Evolutionary conservation across 352 stramenopile genomes (phyloP), one percentile per base, ranked within the genome.

Genomic region (Pythium aphanidermatum): DNA sequence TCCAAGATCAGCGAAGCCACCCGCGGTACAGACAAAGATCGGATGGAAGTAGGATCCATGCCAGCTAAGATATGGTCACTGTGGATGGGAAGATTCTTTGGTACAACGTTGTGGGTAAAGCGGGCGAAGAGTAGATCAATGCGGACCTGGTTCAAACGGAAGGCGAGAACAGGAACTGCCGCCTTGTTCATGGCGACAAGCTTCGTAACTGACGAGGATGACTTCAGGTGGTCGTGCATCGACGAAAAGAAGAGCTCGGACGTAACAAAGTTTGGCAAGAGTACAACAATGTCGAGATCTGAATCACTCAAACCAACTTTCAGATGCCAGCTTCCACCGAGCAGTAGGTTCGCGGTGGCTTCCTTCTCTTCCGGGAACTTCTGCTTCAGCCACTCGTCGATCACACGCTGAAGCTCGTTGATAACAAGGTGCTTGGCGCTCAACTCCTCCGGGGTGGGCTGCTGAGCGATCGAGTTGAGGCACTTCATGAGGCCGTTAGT

Each of bases 401-500:
- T 59, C 24, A 83, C 43, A 7, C 65, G 66, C 44, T 91, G 75
- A 24, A 94, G 54, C 28, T 92, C 79, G 19, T 78, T 71, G 58
- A 94, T 83, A 6, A 74, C 79, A 37, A 86, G 54, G 47, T 94
- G 79, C 57, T 92, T 92, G 34, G 50, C 60, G 31, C 59, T 76
- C 21, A 92, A 53, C 32, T 83, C 65, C 16, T 91, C 75, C 0
- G 65, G 47, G 4, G 54, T 79, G 14, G 76, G 67, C 23, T 86
- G 49, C 41, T 62, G 77, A 6, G 73, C 75, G 14, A 91, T 61
- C 20, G 68, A 47, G 43, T 88, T 87, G 25, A 89, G 57, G 28
- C 74, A 87, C 54, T 91, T 91, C 74, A 91, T 77, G 23, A 93
- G 52, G 0, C 77, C 74, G 29, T 85, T 87, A 5, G 82, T 86